Evolutionary conservation across 345 rosid genomes (phyloP).

Genomic region (Salix purpurea): DNA sequence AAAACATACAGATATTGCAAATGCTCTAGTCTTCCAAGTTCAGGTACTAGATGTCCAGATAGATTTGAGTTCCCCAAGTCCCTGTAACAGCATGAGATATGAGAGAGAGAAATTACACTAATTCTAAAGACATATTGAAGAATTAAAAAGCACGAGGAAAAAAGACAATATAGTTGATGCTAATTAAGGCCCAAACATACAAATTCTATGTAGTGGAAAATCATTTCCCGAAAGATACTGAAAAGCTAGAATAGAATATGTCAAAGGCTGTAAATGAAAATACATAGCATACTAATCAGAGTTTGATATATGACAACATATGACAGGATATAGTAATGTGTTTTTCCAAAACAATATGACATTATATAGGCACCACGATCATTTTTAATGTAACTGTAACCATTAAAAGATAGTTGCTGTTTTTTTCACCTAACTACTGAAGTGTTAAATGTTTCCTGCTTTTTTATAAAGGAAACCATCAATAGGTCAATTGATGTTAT

Average conservation of each 20-base stretch:
- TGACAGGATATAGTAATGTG: background rate
- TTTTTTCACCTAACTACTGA: background rate
- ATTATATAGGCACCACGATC: background rate
- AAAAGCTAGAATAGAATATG: background rate
- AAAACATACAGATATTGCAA: conserved; percentile 77
- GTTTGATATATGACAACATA: background rate
- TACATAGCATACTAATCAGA: background rate
- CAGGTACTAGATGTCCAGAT: conserved; percentile 82
- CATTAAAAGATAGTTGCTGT: background rate
- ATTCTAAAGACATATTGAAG: background rate
- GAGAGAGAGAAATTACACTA: background rate
- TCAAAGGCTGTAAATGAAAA: background rate
- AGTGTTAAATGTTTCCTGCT: background rate
- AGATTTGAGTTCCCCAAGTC: conserved; percentile 91
- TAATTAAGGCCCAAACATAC: background rate
- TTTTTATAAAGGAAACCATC: background rate
- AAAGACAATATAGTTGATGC: background rate
- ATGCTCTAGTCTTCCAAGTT: conserved; percentile 83
- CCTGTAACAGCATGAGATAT: conserved; percentile 37
- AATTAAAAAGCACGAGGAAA: background rate
- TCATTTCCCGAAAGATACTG: background rate
- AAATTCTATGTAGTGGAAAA: background rate
- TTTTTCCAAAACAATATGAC: background rate
- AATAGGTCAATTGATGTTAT: background rate
- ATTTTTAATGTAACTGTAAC: background rate